phyloP scores from a whole-genome alignment of 148 eudicot species.

The Tetragonia tetragonoides region DNA sequence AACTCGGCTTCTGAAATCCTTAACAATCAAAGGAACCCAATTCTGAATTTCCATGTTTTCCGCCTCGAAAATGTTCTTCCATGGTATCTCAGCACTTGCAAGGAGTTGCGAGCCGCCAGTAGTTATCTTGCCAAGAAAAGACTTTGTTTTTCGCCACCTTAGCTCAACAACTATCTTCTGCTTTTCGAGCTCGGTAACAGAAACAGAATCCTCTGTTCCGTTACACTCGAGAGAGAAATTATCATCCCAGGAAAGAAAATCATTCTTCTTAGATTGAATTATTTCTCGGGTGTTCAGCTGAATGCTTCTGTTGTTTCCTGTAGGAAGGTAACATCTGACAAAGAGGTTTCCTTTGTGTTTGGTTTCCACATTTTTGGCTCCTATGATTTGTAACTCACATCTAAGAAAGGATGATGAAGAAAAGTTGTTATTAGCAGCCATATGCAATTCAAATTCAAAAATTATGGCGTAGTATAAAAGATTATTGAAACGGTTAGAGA shows the following conservation, averaged over 20 bases:
- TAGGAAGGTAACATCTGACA: constrained; percentile 49
- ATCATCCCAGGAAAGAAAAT: constrained; percentile 38
- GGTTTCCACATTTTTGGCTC: constrained; percentile 43
- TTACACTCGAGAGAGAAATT: constrained; percentile 51
- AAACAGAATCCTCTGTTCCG: constrained; percentile 31
- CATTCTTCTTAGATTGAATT: constrained; percentile 25
- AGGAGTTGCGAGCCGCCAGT: constrained; percentile 33
- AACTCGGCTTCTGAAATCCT: constrained; percentile 10
- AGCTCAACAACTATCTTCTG: constrained; percentile 43
- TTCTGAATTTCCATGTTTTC: constrained; percentile 37
- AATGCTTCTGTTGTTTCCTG: constrained; percentile 43
- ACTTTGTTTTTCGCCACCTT: constrained; percentile 26
- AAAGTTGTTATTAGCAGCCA: constrained; percentile 1
- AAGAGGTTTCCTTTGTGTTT: constrained; percentile 32
- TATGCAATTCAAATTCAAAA: not conserved
- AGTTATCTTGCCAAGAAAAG: constrained; percentile 25
- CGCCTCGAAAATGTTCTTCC: constrained; percentile 44
- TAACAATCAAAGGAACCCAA: constrained; percentile 42
- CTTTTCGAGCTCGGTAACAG: constrained; percentile 27
- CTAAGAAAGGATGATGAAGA: constrained; percentile 33
- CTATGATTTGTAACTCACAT: constrained; percentile 41
- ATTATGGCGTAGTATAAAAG: no score
- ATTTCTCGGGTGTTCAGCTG: constrained; percentile 45
- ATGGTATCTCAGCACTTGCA: constrained; percentile 49
- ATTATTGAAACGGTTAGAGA: not conserved